These are phyloP conservation scores for Circinella umbellata DNA, from an alignment of 371 early-diverging fungal genomes.

Conservation along the genomic window DNA sequence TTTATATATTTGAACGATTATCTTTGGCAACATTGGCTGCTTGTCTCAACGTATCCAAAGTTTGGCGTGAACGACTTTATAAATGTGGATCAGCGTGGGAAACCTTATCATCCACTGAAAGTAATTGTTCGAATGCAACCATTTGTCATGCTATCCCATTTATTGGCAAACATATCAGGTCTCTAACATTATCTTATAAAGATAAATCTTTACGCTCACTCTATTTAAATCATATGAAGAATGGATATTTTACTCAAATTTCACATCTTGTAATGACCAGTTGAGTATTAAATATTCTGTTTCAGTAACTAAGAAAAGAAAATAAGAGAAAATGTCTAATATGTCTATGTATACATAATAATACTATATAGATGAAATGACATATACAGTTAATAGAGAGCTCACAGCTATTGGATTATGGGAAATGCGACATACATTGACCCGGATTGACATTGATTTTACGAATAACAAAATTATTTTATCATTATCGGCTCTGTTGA, in stretches of 20 bases:
- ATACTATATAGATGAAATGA: neutral
- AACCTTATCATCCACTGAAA: neutral
- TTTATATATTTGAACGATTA: conserved; percentile 5
- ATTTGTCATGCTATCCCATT: neutral
- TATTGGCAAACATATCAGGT: neutral
- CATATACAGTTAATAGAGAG: conserved; percentile 1
- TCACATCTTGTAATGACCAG: neutral
- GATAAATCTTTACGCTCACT: neutral
- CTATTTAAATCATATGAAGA: neutral
- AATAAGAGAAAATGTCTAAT: too few species aligned
- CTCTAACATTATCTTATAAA: neutral
- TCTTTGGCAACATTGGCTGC: neutral
- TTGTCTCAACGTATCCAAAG: conserved; percentile 9
- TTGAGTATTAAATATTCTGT: neutral
- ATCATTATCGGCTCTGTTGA: neutral
- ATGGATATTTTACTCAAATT: neutral
- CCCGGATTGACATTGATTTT: neutral
- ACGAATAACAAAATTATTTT: neutral
- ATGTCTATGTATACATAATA: too few species aligned
- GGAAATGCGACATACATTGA: conserved; percentile 1
- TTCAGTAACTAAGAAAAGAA: too few species aligned
- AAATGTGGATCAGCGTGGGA: conserved; percentile 6
- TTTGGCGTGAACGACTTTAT: conserved; percentile 8
- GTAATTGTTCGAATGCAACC: neutral
- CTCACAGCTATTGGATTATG: neutral